Conservation (phyloP, 2,329 filamentous ascomycete genomes). For the Clonostachys solani region DNA sequence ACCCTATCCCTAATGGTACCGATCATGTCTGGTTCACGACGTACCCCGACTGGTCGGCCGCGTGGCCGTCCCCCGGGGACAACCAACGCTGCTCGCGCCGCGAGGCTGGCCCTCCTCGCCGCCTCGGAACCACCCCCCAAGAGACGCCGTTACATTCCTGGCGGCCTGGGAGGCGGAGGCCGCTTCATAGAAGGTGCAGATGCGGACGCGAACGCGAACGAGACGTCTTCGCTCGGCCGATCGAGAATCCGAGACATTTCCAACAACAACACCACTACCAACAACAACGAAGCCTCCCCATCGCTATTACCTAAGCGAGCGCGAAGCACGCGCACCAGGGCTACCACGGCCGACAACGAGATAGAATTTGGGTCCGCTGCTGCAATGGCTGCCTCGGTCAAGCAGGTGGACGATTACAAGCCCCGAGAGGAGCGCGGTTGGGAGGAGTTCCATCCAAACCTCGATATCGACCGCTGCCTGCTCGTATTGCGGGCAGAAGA, state of each 20-base stretch:
- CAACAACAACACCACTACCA: slow-evolving; percentile 20
- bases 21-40: slow-evolving; percentile 30
- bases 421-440: slow-evolving; percentile 93
- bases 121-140: slow-evolving; percentile 60
- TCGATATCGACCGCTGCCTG: slow-evolving; percentile 82
- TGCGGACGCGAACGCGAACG: slow-evolving; percentile 29
- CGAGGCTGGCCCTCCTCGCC: slow-evolving; percentile 25
- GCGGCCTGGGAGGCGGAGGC: slow-evolving; percentile 81
- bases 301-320: slow-evolving; percentile 50
- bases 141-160: slow-evolving; percentile 75
- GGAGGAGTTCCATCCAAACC: slow-evolving; percentile 95
- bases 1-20: slow-evolving; percentile 19
- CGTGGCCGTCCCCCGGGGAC: slow-evolving; percentile 41
- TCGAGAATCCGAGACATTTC: too few relatives aligned
- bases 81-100: slow-evolving; percentile 33
- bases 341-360: slow-evolving; percentile 48
- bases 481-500: slow-evolving; percentile 78
- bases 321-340: slow-evolving; percentile 50
- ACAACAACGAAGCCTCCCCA: slow-evolving; percentile 24
- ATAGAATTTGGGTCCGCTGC: slow-evolving; percentile 84
- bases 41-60: slow-evolving; percentile 36
- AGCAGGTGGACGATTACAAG: slow-evolving; percentile 94
- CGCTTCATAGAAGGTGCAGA: slow-evolving; percentile 70
- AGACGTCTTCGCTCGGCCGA: slow-evolving; percentile 21
- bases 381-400: slow-evolving; percentile 80